Percentiles rank a stretch among this genome's conserved stretches.
Conservation (phyloP, 108 stramenopile species). For the Fragilaria crotonensis region DNA sequence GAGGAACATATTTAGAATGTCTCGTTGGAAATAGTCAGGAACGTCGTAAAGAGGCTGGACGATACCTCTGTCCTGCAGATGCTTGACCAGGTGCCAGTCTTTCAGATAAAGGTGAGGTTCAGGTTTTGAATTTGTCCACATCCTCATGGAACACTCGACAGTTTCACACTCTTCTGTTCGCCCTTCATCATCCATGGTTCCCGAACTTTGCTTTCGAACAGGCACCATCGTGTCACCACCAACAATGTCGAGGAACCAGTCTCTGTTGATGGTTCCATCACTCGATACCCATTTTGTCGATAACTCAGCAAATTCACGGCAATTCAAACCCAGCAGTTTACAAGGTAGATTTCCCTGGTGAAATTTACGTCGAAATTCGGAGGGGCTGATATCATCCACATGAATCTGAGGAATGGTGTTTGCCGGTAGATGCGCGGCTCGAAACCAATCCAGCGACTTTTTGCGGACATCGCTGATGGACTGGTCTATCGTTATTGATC, state of each 20-base stretch:
- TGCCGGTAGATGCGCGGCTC: background rate
- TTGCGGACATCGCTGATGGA: background rate
- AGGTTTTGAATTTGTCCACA: slow-evolving; percentile 31
- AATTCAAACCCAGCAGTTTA: slow-evolving; percentile 1
- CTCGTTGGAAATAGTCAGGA: slow-evolving; percentile 39
- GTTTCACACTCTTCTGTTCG: slow-evolving; percentile 67
- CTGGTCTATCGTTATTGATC: too few species aligned
- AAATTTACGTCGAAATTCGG: slow-evolving; percentile 1
- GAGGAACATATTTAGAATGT: slow-evolving; percentile 56
- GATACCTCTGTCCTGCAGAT: slow-evolving; percentile 10
- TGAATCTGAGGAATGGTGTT: background rate
- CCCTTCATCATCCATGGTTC: slow-evolving; percentile 47
- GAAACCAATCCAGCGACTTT: background rate
- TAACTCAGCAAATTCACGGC: background rate
- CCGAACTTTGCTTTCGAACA: slow-evolving; percentile 26
- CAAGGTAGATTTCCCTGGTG: slow-evolving; percentile 3
- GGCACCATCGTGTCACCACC: slow-evolving; percentile 51
- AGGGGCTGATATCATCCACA: background rate
- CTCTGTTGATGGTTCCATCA: slow-evolving; percentile 13
- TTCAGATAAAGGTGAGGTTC: slow-evolving; percentile 42
- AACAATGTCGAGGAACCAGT: slow-evolving; percentile 54
- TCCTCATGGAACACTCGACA: slow-evolving; percentile 23
- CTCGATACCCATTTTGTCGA: background rate
- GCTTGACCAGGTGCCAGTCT: slow-evolving; percentile 70
- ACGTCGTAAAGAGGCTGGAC: slow-evolving; percentile 33